These are phyloP conservation scores for Curvularia spicifera DNA, from an alignment of 2,329 filamentous ascomycete species.

Conservation along the genomic window DNA sequence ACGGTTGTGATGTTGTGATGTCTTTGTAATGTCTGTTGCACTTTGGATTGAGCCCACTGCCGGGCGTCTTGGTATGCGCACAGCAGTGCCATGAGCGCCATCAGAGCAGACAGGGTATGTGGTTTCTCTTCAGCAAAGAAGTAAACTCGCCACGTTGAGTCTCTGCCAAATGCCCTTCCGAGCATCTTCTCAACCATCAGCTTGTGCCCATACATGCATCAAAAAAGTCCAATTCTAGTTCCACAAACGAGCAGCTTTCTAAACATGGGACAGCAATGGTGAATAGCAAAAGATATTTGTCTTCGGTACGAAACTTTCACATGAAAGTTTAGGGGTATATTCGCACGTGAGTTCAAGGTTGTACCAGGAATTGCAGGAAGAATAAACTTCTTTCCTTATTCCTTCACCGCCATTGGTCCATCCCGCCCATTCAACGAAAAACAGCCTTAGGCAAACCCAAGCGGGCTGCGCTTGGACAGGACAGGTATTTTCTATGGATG, in stretches of 20 bases:
- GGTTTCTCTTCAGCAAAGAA: neutral
- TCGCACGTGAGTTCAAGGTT: neutral
- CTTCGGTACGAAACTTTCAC: neutral
- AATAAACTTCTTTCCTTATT: neutral
- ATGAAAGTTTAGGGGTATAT: neutral
- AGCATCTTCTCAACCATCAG: conserved; percentile 34
- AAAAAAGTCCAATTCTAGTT: conserved; percentile 22
- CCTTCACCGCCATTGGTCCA: neutral
- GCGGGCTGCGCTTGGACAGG: too few species aligned
- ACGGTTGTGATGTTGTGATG: neutral
- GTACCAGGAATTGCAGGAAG: neutral
- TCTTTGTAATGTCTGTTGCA: neutral
- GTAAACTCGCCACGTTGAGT: conserved; percentile 20
- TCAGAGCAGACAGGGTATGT: neutral
- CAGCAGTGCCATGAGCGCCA: neutral
- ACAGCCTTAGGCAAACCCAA: neutral
- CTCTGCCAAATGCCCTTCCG: conserved; percentile 38
- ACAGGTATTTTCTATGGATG: too few species aligned
- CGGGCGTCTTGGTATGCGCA: neutral
- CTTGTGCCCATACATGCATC: conserved; percentile 33
- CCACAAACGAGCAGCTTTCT: conserved; percentile 35
- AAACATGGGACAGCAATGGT: neutral
- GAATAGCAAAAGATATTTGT: too few species aligned
- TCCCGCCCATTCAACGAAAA: neutral
- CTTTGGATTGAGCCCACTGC: neutral